Evolutionary conservation across 2,329 filamentous ascomycete species (phyloP).

Genomic region (Nigrograna mackinnonii): DNA sequence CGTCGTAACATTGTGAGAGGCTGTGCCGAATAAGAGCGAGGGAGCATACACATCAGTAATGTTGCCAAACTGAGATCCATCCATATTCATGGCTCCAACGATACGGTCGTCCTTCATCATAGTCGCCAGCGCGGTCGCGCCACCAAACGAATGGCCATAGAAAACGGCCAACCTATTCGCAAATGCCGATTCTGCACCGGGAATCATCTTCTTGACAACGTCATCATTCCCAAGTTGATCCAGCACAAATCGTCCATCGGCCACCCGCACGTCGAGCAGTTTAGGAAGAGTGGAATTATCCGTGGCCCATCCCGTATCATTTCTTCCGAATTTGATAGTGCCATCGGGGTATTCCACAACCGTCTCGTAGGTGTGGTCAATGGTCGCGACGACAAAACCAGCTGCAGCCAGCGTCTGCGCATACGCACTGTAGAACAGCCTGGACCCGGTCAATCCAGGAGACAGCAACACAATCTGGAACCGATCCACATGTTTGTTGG

Average conservation of each 20-base stretch:
- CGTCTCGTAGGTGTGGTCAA: slow-evolving; percentile 54
- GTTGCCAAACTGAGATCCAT: slow-evolving; percentile 22
- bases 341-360: slow-evolving; percentile 53
- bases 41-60: slow-evolving; percentile 2
- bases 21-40: slow-evolving; percentile 12
- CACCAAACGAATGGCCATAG: slow-evolving; percentile 36
- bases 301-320: slow-evolving; percentile 1
- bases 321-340: slow-evolving; percentile 2
- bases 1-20: slow-evolving; percentile 10
- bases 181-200: slow-evolving; percentile 10
- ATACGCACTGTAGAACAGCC: slow-evolving; percentile 45
- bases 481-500: background rate
- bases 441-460: slow-evolving; percentile 45
- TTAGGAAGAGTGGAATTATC: background rate
- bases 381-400: slow-evolving; percentile 49
- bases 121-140: slow-evolving; percentile 23
- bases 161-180: slow-evolving; percentile 11
- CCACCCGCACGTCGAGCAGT: slow-evolving; percentile 7
- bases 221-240: slow-evolving; percentile 10
- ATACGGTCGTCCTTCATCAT: slow-evolving; percentile 24
- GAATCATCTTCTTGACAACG: slow-evolving; percentile 8
- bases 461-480: slow-evolving; percentile 44
- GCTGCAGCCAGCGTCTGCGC: slow-evolving; percentile 48
- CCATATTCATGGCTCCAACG: slow-evolving; percentile 28
- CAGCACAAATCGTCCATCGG: slow-evolving; percentile 15